Base-by-base conservation (phyloP, 2,329 filamentous ascomycete species). In the Emergomyces pasteurianus region DNA sequence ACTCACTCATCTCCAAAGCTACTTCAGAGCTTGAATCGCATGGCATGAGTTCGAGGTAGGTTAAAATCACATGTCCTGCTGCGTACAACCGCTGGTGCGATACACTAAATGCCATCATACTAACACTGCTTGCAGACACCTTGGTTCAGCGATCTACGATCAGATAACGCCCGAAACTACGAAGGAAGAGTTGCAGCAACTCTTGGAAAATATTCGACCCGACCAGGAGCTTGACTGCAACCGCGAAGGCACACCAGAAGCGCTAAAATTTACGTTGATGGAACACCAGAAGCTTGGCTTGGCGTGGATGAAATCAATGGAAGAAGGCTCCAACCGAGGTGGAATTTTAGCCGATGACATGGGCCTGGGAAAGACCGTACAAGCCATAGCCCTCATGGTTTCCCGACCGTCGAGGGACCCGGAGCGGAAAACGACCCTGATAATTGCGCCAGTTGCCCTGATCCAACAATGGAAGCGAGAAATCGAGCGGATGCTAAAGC, bases 381-480 rank as follows among this genome's bases (percentile, higher is more conserved):
- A 92, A 63, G 86, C 89, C 5, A 78, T 96, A 26, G 83, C 91
- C 3, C 80, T 96, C 50, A 88, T 95, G 66, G 78, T 90, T 14
- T 81, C 83, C 6, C 81, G 85, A 6, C 85, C 81, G n/a, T 83
- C 88, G 0, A 72, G 77, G 0, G 79, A 86, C 63, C 74, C 75
- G n/a, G 71, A 75, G 63, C 78, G 75, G 61, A 83, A 89, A 78
- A 91, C 90, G 0, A 94, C 86, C n/a, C 76, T 96, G 28, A 90
- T 96, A 55, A 80, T 95, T 55, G 89, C 87, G 0, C 90, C 90
- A 0, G 84, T 95, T 12, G 86, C 89, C 2, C 77, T 96, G 18
- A 82, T 95, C 71, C 83, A 85, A 18, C 91, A 96, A 71, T 96
- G 91, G 91, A 85, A 89, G 68, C 81, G 86, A 55, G 91, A 96